Conservation (phyloP, 805 yeast species). For the Komagataella pseudopastoris region DNA sequence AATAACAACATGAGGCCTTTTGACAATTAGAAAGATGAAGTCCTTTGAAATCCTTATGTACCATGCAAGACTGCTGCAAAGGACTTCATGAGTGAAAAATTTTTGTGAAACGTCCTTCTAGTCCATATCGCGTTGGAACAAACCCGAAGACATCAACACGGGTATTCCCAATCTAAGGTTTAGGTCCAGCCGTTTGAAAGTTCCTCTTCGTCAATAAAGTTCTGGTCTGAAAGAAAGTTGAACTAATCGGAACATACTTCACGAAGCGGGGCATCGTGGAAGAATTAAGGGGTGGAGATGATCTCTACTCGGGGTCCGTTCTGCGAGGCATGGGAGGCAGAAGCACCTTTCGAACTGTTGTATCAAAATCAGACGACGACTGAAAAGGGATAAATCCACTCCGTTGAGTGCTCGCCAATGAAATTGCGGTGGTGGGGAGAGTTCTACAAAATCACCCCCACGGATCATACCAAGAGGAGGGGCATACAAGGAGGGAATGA, state of each 20-base stretch:
- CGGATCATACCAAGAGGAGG: background rate
- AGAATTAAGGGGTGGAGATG: background rate
- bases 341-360: background rate
- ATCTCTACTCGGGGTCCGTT: background rate
- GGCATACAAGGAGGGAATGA: background rate
- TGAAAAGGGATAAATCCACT: background rate
- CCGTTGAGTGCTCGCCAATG: background rate
- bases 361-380: background rate
- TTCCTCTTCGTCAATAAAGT: background rate
- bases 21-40: background rate
- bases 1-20: too few relatives aligned
- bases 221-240: background rate
- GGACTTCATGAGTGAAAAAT: background rate
- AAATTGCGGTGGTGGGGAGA: background rate
- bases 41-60: background rate
- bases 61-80: background rate
- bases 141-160: background rate
- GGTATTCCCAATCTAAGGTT: background rate
- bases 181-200: background rate
- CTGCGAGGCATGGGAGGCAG: background rate
- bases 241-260: background rate
- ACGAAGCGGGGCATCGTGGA: background rate
- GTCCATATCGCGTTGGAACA: background rate
- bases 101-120: background rate
- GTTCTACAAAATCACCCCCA: background rate